Conservation (phyloP, 164 flowering plant genomes). For the Chimonanthus praecox region DNA sequence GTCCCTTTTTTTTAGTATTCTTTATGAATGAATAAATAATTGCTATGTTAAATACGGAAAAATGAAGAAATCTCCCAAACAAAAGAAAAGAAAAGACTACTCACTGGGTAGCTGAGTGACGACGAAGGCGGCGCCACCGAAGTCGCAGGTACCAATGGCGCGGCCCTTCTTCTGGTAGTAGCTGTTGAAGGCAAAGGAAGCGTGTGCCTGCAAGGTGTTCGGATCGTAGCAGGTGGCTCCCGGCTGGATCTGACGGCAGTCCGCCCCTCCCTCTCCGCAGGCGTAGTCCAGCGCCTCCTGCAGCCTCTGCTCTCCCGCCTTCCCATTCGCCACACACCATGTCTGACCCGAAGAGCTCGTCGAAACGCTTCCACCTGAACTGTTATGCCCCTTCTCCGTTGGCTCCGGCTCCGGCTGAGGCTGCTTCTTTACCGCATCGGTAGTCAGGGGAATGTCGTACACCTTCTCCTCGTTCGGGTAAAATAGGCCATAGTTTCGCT, state of each 20-base stretch:
- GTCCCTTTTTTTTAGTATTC: neutral
- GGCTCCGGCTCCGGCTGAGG: slow-evolving; percentile 16
- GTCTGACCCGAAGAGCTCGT: slow-evolving; percentile 36
- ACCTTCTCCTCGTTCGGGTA: slow-evolving; percentile 71
- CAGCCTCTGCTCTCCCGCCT: slow-evolving; percentile 37
- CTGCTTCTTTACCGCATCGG: slow-evolving; percentile 13
- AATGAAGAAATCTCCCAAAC: neutral
- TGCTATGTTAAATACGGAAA: neutral
- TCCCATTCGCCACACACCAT: slow-evolving; percentile 81
- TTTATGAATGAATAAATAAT: neutral
- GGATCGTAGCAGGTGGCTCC: slow-evolving; percentile 71
- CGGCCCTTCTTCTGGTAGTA: slow-evolving; percentile 67
- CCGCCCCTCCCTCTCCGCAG: slow-evolving; percentile 81
- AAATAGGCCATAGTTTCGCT: slow-evolving; percentile 85
- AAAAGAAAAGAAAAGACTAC: slow-evolving; percentile 17
- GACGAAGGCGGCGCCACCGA: slow-evolving; percentile 69
- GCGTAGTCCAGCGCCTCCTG: slow-evolving; percentile 74
- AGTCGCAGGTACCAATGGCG: slow-evolving; percentile 56
- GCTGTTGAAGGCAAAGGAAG: slow-evolving; percentile 85
- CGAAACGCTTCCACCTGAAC: slow-evolving; percentile 15
- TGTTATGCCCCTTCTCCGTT: slow-evolving; percentile 15
- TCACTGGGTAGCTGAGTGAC: slow-evolving; percentile 68
- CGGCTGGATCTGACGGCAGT: slow-evolving; percentile 68
- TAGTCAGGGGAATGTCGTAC: slow-evolving; percentile 49
- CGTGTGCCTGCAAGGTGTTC: slow-evolving; percentile 58